Evolutionary conservation across 73 alveolate species (phyloP), one percentile per base, ranked within the genome.

Genomic region (Paramecium pentaurelia): DNA sequence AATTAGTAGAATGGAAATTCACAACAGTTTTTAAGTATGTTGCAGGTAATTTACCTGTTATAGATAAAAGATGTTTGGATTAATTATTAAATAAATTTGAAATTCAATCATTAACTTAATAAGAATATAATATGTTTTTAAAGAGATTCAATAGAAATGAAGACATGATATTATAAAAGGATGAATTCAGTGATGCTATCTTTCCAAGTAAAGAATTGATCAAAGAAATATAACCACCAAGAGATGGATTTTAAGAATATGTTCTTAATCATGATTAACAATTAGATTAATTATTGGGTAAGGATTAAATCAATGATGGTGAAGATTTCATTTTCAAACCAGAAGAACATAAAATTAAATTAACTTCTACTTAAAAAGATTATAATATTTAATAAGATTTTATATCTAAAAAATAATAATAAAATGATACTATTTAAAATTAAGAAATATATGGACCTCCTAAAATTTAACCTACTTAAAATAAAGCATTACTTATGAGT

Each of bases 71-170:
- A 12, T 27, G 73, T 47, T 47, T 80, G 14, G 91, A 80, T 47
- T 22, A 22, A 44, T 80, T 80, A 12, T 49, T 80, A 45, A 34
- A 25, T 42, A 80, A 80, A 80, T 45, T 80, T 22, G 91, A 49
- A 80, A 25, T 80, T 14, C 30, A 42, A 80, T 64, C 91, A 45
- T 27, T 80, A n/a, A 47, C 71, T 3, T 11, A 80, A 22, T 27
- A 47, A 12, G 91, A 80, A 40, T 80, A 80, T 8, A 40, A n/a
- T 18, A 80, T 80, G 91, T 80, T 80, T 80, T 16, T 80, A 25
- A 47, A 40, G 77, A 80, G 91, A 45, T 80, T 80, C 49, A 80
- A 80, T 80, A 80, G 91, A 25, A 80, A 80, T 80, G 91, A 80
- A 8, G 91, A 80, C 27, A 10, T 1, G 12, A 25, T 80, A 12